A percentile compares a stretch with the other conserved stretches of the same genome.
Evolutionary conservation across 805 yeast species (phyloP).

Genomic region (Saccharomycopsis lassenensis): DNA sequence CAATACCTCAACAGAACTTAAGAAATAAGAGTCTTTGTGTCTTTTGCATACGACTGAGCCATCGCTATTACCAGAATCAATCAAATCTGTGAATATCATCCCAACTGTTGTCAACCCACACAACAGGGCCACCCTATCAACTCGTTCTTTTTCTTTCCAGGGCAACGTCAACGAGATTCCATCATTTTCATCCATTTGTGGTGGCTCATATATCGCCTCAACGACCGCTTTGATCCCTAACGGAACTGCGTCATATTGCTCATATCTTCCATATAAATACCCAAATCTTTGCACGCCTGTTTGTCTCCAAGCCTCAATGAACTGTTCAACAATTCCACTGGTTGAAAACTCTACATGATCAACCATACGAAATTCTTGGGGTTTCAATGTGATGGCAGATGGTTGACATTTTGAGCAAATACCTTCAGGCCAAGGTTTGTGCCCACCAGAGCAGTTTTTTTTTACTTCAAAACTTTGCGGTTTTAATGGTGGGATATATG

Average conservation of each 20-base stretch:
- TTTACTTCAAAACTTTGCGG: constrained; percentile 60
- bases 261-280: constrained; percentile 72
- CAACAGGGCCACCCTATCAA: constrained; percentile 41
- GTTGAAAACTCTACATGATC: constrained; percentile 91
- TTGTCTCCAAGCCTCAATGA: constrained; percentile 86
- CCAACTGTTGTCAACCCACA: constrained; percentile 72
- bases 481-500: constrained; percentile 71
- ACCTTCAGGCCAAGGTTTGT: constrained; percentile 88
- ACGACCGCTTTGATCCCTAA: constrained; percentile 90
- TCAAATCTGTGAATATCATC: constrained; percentile 76
- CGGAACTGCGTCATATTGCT: constrained; percentile 71
- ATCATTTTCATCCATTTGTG: constrained; percentile 78
- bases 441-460: constrained; percentile 61
- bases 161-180: constrained; percentile 58
- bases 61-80: constrained; percentile 77
- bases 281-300: constrained; percentile 86
- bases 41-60: constrained; percentile 89
- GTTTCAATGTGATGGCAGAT: constrained; percentile 83
- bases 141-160: constrained; percentile 39
- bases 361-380: constrained; percentile 87
- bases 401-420: constrained; percentile 97
- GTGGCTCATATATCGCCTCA: constrained; percentile 88
- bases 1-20: constrained; percentile 76
- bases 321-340: constrained; percentile 61
- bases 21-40: constrained; percentile 82